Evolutionary conservation across 2,329 filamentous ascomycete genomes (phyloP).

Genomic region (Nigrospora osmanthi): DNA sequence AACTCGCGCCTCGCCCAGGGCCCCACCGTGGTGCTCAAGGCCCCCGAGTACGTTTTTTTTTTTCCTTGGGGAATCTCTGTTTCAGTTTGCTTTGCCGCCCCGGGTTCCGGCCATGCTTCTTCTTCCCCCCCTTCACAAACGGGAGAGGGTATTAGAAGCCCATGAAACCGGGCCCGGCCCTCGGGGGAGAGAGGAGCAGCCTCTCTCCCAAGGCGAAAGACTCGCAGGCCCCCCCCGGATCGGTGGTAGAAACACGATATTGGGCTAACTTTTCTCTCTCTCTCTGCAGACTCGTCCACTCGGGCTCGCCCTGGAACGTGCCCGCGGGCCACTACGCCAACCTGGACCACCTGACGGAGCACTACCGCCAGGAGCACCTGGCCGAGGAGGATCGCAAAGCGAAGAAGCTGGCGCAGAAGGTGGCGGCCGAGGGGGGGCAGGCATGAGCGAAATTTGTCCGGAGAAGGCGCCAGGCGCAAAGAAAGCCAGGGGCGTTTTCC

Average conservation of each 20-base stretch:
- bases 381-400: conserved; percentile 49
- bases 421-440: not conserved
- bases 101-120: too few species aligned
- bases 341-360: conserved; percentile 48
- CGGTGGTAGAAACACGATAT: not conserved
- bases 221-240: too few species aligned
- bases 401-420: conserved; percentile 35
- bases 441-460: too few species aligned
- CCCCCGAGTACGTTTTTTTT: conserved; percentile 47
- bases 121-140: not conserved
- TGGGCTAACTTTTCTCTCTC: not conserved
- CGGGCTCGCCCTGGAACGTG: conserved; percentile 43
- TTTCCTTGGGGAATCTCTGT: too few species aligned
- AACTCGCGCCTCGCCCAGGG: conserved; percentile 31
- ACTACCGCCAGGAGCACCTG: conserved; percentile 46
- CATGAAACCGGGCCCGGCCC: too few species aligned
- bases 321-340: conserved; percentile 46
- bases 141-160: not conserved
- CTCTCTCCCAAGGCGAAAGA: not conserved
- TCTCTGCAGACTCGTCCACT: conserved; percentile 35
- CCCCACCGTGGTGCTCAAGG: conserved; percentile 41
- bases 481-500: too few species aligned
- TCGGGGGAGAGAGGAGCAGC: not conserved
- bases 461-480: too few species aligned
- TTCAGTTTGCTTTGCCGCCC: not conserved